These are phyloP conservation scores for Bruguiera parviflora DNA, from an alignment of 345 rosid genomes.

Conservation along the genomic window DNA sequence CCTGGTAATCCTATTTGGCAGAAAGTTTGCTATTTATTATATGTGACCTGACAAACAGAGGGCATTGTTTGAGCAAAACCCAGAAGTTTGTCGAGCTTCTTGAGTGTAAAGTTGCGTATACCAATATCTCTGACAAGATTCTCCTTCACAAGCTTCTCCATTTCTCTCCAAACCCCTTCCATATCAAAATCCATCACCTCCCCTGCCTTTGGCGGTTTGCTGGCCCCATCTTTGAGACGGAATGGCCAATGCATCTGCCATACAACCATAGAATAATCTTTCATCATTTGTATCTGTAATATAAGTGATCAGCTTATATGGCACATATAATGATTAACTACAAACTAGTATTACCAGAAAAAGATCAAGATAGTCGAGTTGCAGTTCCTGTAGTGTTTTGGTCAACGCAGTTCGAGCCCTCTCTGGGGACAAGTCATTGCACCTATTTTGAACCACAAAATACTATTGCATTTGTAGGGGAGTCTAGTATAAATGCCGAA, in stretches of 20 bases:
- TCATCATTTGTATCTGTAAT: not conserved
- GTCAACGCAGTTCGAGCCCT: constrained; percentile 46
- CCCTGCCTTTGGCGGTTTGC: constrained; percentile 44
- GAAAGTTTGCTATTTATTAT: not conserved
- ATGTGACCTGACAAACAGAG: constrained; percentile 45
- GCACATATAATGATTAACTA: too few relatives aligned
- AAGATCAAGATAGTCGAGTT: constrained; percentile 53
- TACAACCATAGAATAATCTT: not conserved
- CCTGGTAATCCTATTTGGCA: too few relatives aligned
- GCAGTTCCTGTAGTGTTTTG: constrained; percentile 52
- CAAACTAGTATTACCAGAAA: constrained; percentile 30
- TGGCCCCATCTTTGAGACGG: constrained; percentile 45
- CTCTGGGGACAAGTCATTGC: constrained; percentile 46
- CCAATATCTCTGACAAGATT: constrained; percentile 47
- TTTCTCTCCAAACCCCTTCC: constrained; percentile 62
- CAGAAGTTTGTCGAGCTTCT: constrained; percentile 45
- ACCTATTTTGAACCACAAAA: constrained; percentile 25
- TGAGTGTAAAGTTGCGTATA: constrained; percentile 43
- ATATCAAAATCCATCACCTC: constrained; percentile 47
- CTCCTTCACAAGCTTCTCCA: constrained; percentile 49
- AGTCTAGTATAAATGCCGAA: too few relatives aligned
- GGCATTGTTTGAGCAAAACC: constrained; percentile 36
- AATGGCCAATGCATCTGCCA: constrained; percentile 61
- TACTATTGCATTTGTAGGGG: too few relatives aligned
- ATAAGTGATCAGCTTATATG: too few relatives aligned